A percentile compares a stretch with the other conserved stretches of the same genome.
These are phyloP conservation scores for Penicillium canescens DNA, from an alignment of 495 filamentous ascomycete genomes.

Conservation along the genomic window DNA sequence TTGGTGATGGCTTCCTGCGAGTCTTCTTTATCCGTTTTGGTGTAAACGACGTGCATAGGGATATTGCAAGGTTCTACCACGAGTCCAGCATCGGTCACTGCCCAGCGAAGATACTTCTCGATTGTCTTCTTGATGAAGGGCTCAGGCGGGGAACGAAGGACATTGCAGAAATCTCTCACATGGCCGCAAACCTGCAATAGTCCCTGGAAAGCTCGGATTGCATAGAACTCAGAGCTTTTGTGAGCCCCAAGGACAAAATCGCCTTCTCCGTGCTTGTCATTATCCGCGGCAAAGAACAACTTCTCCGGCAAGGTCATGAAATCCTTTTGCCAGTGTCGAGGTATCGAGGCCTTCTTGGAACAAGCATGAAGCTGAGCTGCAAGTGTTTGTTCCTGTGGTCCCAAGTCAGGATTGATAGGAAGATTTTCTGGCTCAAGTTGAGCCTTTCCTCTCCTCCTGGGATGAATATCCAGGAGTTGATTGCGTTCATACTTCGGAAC, in stretches of 20 bases:
- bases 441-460: slow-evolving; percentile 28
- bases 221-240: slow-evolving; percentile 35
- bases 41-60: slow-evolving; percentile 36
- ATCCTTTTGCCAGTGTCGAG: slow-evolving; percentile 56
- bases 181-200: slow-evolving; percentile 42
- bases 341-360: slow-evolving; percentile 60
- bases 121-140: slow-evolving; percentile 33
- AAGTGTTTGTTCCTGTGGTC: slow-evolving; percentile 52
- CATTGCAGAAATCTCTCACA: slow-evolving; percentile 35
- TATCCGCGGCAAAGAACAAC: slow-evolving; percentile 46
- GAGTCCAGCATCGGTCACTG: slow-evolving; percentile 36
- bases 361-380: slow-evolving; percentile 56
- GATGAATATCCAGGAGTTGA: slow-evolving; percentile 26
- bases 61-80: slow-evolving; percentile 16
- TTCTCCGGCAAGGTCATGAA: slow-evolving; percentile 59
- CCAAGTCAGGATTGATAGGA: slow-evolving; percentile 37
- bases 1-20: slow-evolving; percentile 29
- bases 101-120: slow-evolving; percentile 44
- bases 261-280: slow-evolving; percentile 18
- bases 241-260: slow-evolving; percentile 49
- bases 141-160: slow-evolving; percentile 28
- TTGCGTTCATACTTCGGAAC: slow-evolving; percentile 22
- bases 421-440: slow-evolving; percentile 26
- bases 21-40: slow-evolving; percentile 28
- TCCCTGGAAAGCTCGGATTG: slow-evolving; percentile 36